phyloP scores from a whole-genome alignment of 305 asterid genomes.

The Fraxinus xanthoxyloides region DNA sequence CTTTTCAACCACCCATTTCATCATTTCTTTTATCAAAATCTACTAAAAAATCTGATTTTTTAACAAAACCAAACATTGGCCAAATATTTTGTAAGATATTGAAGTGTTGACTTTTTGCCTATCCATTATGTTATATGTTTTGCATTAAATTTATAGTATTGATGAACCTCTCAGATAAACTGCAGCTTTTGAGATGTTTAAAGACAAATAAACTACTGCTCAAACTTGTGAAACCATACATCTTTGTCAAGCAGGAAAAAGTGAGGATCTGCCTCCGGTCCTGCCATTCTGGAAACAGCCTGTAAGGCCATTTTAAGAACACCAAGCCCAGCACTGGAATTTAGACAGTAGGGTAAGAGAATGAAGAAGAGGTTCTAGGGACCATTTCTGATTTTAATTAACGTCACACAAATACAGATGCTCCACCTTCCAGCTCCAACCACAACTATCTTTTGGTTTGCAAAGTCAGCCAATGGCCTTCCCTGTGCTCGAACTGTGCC shows the following conservation, averaged over 20 bases:
- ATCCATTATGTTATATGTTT: slow-evolving; percentile 7
- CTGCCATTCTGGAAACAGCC: slow-evolving; percentile 90
- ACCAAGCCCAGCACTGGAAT: slow-evolving; percentile 98
- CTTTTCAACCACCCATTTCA: not conserved
- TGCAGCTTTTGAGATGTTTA: slow-evolving; percentile 9
- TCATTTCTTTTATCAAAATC: not conserved
- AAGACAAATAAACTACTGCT: slow-evolving; percentile 13
- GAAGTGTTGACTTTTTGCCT: slow-evolving; percentile 7
- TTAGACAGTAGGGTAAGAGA: slow-evolving; percentile 30
- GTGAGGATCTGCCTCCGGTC: slow-evolving; percentile 79
- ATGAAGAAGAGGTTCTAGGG: slow-evolving; percentile 16
- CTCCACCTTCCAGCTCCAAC: slow-evolving; percentile 98
- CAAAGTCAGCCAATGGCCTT: slow-evolving; percentile 82
- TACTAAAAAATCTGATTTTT: not conserved
- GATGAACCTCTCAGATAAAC: slow-evolving; percentile 12
- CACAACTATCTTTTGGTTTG: slow-evolving; percentile 92
- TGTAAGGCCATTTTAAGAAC: slow-evolving; percentile 98
- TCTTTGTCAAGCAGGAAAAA: slow-evolving; percentile 95
- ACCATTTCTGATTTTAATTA: slow-evolving; percentile 12
- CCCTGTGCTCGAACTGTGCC: slow-evolving; percentile 99
- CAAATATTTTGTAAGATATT: not conserved
- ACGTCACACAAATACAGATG: slow-evolving; percentile 11
- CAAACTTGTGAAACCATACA: slow-evolving; percentile 42
- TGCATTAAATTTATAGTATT: not conserved
- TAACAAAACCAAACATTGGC: not conserved